Conservation (phyloP, 306 rosid species). For the Sesbania bispinosa region DNA sequence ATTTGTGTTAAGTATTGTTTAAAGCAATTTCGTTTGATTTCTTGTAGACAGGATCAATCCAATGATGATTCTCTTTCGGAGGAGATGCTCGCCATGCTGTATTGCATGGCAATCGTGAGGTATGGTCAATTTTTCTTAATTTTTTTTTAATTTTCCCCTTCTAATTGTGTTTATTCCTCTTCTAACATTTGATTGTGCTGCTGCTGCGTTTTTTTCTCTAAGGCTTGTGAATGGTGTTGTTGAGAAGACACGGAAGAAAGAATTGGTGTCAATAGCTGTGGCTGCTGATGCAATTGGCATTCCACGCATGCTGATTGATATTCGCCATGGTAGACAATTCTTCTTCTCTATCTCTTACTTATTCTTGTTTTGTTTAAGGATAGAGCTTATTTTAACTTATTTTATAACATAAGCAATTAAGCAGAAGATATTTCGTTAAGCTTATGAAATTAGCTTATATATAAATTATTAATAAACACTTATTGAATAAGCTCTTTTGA, state of each 20-base stretch:
- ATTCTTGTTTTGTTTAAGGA: background rate
- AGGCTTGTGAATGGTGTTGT: conserved; percentile 90
- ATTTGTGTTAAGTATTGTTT: background rate
- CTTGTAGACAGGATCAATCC: conserved; percentile 27
- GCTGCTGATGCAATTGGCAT: conserved; percentile 78
- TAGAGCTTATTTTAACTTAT: too few relatives aligned
- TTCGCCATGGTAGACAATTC: conserved; percentile 75
- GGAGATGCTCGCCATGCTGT: conserved; percentile 67
- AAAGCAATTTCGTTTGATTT: conserved; percentile 6
- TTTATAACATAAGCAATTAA: too few relatives aligned
- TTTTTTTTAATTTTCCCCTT: background rate
- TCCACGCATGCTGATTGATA: conserved; percentile 80
- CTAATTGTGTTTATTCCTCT: background rate
- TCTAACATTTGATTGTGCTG: background rate
- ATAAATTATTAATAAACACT: too few relatives aligned
- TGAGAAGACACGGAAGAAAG: conserved; percentile 82
- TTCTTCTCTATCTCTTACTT: background rate
- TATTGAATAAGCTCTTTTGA: too few relatives aligned
- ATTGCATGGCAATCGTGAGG: conserved; percentile 85
- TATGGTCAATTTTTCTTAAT: conserved; percentile 38
- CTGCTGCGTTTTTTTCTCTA: conserved; percentile 8
- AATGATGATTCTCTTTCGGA: conserved; percentile 55
- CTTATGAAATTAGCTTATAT: too few relatives aligned
- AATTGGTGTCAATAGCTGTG: conserved; percentile 62
- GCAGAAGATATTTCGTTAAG: too few relatives aligned